Conservation (phyloP, 345 rosid species). For the Carallia brachiata region DNA sequence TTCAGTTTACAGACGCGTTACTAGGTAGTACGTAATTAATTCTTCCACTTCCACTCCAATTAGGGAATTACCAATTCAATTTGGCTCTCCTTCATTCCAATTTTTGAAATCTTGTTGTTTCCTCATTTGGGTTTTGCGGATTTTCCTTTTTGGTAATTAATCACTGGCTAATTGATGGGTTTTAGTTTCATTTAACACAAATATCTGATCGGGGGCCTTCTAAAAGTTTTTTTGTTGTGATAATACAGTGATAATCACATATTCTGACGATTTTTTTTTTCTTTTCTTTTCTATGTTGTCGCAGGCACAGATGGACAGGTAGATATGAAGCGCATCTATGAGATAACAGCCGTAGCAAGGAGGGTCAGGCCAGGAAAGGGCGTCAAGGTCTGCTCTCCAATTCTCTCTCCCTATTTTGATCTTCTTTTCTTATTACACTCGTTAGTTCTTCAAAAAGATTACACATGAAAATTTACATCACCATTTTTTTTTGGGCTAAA, state of each 20-base stretch:
- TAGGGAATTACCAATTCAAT: not conserved
- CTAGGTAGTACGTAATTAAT: conserved; percentile 53
- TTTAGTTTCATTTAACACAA: no score
- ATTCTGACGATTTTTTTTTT: no score
- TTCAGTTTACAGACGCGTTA: conserved; percentile 93
- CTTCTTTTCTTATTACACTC: not conserved
- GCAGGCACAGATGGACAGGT: conserved; percentile 96
- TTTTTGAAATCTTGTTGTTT: not conserved
- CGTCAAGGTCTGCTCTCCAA: conserved; percentile 69
- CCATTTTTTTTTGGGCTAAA: no score
- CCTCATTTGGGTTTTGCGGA: not conserved
- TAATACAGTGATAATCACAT: no score
- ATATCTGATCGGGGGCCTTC: no score
- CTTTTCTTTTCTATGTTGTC: not conserved
- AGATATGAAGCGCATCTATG: conserved; percentile 98
- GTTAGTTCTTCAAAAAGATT: conserved; percentile 1
- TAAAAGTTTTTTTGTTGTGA: no score
- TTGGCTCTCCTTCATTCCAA: not conserved
- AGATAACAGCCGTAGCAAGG: conserved; percentile 99
- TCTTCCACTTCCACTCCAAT: not conserved
- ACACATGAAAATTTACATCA: no score
- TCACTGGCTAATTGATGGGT: no score
- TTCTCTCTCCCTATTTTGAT: not conserved
- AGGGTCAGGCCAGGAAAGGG: conserved; percentile 98
- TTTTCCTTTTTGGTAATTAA: no score